These are phyloP conservation scores for Penicillium chermesinum DNA, from an alignment of 495 filamentous ascomycete genomes.

Conservation along the genomic window DNA sequence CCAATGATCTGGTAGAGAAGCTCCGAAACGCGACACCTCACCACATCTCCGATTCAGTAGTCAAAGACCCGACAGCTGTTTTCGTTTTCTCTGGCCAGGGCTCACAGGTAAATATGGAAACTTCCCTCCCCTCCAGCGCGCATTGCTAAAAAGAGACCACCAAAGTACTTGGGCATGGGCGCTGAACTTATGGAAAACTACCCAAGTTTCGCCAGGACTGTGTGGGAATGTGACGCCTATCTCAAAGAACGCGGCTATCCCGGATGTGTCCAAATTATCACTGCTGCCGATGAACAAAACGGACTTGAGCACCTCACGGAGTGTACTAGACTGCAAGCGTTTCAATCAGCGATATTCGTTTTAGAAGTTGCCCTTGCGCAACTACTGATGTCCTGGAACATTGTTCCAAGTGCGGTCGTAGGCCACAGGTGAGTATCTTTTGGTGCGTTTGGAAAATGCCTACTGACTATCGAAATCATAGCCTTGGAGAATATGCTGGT, in stretches of 20 bases:
- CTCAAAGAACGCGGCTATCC: background rate
- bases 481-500: background rate
- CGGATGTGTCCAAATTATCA: background rate
- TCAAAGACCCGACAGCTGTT: background rate
- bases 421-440: background rate
- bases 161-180: background rate
- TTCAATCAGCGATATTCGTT: background rate
- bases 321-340: too few relatives aligned
- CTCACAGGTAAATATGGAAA: background rate
- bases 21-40: background rate
- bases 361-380: background rate
- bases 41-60: background rate
- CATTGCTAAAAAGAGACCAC: too few relatives aligned
- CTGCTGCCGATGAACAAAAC: background rate
- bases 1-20: background rate
- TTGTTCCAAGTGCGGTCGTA: background rate
- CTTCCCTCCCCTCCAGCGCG: too few relatives aligned
- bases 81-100: background rate
- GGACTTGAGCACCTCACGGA: too few relatives aligned
- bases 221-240: background rate
- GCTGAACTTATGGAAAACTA: background rate
- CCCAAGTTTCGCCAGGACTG: background rate
- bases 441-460: too few relatives aligned
- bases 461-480: too few relatives aligned
- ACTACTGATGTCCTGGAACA: background rate